Base-by-base conservation (phyloP, 1,139 yeast genomes). In the Torulaspora globosa region DNA sequence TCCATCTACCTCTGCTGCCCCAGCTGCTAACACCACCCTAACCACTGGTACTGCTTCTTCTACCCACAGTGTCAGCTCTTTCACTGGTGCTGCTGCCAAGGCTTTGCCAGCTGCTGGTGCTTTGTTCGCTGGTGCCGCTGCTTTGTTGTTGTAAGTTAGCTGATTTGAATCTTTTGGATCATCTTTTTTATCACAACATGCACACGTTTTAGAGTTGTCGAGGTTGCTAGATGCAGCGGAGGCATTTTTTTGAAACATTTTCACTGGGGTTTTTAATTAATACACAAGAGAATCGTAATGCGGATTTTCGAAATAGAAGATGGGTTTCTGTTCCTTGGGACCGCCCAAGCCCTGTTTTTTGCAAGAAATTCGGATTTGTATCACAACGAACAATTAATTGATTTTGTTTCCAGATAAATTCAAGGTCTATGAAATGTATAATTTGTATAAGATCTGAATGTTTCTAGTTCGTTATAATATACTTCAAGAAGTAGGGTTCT, bases 101-200 rank as follows among this genome's bases (percentile, higher is more conserved):
- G 65, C 62, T 50, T 50, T 63, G 46, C 69, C 69, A 60, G 68
- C 68, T 57, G 68, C 63, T 49, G 68, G 67, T 61, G 69, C 68
- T 57, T 58, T 65, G 55, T 46, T 63, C 32, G 68, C 68, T 51
- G 69, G 69, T 63, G 68, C 65, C 51, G 69, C 68, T 52, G 68
- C 68, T 59, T 57, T 65, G 56, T 59, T 65, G 58, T 63, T 65
- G 59, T 65, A 64, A 63, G 59, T 34, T 16, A 39, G 27, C 11
- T 24, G 27, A 24, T 18, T 18, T 18, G 3, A 3, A 18, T 9
- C 9, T 8, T 24, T 24, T 24, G 27, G 3, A 9, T 3, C 2
- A 8, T 9, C 9, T 24, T 24, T 24, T 24, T 9, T 24, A 8
- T 24, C 10, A 11, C 29, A 26, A n/a, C 12, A 26, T 26, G 29